Percentiles rank a stretch among this genome's conserved stretches.
phyloP scores from a whole-genome alignment of 148 eudicot genomes.

The Rhododendron griersonianum region DNA sequence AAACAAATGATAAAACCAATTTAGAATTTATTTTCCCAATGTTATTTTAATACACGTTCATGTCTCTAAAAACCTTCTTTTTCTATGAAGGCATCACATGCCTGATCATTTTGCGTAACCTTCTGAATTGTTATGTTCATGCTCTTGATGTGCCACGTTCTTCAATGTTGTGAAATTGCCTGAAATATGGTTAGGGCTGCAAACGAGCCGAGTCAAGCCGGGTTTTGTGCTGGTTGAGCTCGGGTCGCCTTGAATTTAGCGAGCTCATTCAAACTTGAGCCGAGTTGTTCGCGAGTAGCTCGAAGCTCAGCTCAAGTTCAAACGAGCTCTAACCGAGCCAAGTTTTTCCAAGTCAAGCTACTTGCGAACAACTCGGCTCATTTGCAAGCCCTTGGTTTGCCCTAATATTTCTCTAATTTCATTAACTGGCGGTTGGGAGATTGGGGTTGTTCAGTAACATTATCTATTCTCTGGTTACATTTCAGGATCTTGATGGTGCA shows the following conservation, averaged over 20 bases:
- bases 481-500: slow-evolving; percentile 17
- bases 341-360: neutral
- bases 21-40: neutral
- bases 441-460: slow-evolving; percentile 3
- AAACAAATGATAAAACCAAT: neutral
- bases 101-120: neutral
- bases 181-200: neutral
- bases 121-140: neutral
- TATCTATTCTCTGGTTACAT: neutral
- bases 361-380: neutral
- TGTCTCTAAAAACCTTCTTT: neutral
- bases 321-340: neutral
- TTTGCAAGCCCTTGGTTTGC: neutral
- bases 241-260: neutral
- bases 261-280: neutral
- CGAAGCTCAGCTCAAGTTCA: neutral
- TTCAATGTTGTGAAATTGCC: neutral
- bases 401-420: neutral
- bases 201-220: neutral
- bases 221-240: neutral
- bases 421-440: neutral
- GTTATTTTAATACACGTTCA: neutral
- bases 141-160: neutral
- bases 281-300: neutral
- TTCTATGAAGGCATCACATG: neutral